Evolutionary conservation across 2,329 filamentous ascomycete genomes (phyloP), one percentile per base, ranked within the genome.

Genomic region (Aspergillus sp.): DNA sequence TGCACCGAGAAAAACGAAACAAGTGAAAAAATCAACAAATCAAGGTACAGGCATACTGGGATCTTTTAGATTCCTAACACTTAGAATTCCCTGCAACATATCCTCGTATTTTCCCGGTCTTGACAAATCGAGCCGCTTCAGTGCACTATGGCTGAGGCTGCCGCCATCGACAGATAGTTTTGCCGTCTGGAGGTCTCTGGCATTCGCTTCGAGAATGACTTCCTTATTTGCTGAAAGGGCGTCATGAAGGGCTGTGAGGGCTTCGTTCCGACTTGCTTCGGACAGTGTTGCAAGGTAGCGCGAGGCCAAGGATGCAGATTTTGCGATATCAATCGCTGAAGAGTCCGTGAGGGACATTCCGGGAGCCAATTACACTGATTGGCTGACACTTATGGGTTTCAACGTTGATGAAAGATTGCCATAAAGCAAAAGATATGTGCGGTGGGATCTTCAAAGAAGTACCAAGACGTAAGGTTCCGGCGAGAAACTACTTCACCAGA

Each of bases 81-180:
- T 91, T 59, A 96, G 77, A 60, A 99, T 96, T 24, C 95, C 95
- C 78, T 93, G 89, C 63, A 99, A 82, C 95, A 99, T 98, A 71
- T 98, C 95, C 70, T 97, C 93, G 81, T 89, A 99, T 78, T 98
- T 98, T 57, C 93, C 93, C 70, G 86, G 85, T 73, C 90, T 89
- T 48, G 86, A 87, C 48, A 99, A 80, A 74, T 99, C 93, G 60
- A 99, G 82, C 55, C 95, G 85, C 68, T 96, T 95, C 32, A 97
- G 85, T 22, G 98, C 83, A 69, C 91, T 95, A 68, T 89, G 83
- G 72, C 87, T 93, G 49, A 98, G 78, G 48, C 86, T 80, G 41
- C 93, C 93, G 67, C 87, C 84, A 15, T 86, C 84, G 18, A 90
- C 91, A 48, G 91, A 90, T 66, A 84, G 81, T 41, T 83, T 84